A percentile compares a stretch with the other conserved stretches of the same genome.
Conservation (phyloP, 2,329 filamentous ascomycete genomes). For the Neofusicoccum sp. region DNA sequence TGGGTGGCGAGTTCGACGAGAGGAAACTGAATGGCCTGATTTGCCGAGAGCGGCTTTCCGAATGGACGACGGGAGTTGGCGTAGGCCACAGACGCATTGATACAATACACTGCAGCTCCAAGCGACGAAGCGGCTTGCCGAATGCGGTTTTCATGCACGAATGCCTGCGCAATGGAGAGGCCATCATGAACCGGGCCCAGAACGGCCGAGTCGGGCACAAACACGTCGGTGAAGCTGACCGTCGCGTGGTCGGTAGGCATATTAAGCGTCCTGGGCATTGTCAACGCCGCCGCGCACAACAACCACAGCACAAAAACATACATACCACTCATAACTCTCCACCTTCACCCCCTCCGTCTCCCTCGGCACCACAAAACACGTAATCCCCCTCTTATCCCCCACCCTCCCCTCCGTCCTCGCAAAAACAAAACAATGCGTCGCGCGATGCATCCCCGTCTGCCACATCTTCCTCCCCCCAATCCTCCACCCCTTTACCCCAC, state of each 20-base stretch:
- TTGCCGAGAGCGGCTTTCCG: conserved; percentile 58
- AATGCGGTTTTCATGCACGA: conserved; percentile 67
- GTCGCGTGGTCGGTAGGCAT: conserved; percentile 70
- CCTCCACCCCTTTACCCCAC: conserved; percentile 52
- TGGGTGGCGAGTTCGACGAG: conserved; percentile 65
- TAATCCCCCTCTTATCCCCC: conserved; percentile 60
- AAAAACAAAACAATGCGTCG: conserved; percentile 65
- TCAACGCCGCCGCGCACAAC: neutral
- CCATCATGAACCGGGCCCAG: conserved; percentile 58
- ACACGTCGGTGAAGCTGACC: conserved; percentile 59
- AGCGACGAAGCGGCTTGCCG: conserved; percentile 65
- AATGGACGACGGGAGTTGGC: conserved; percentile 59
- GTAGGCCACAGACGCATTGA: conserved; percentile 60
- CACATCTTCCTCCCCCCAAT: conserved; percentile 65
- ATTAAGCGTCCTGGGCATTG: conserved; percentile 56
- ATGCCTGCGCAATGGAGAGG: conserved; percentile 62
- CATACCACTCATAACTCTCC: conserved; percentile 60
- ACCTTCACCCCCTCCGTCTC: conserved; percentile 57
- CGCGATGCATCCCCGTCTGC: conserved; percentile 66
- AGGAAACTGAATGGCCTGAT: conserved; percentile 67
- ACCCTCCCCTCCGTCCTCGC: conserved; percentile 59
- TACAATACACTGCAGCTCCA: conserved; percentile 62
- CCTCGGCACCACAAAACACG: conserved; percentile 61
- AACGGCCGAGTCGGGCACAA: conserved; percentile 56
- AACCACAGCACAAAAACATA: neutral